phyloP scores from a whole-genome alignment of 73 alveolate species.

The Blepharisma stoltei region DNA sequence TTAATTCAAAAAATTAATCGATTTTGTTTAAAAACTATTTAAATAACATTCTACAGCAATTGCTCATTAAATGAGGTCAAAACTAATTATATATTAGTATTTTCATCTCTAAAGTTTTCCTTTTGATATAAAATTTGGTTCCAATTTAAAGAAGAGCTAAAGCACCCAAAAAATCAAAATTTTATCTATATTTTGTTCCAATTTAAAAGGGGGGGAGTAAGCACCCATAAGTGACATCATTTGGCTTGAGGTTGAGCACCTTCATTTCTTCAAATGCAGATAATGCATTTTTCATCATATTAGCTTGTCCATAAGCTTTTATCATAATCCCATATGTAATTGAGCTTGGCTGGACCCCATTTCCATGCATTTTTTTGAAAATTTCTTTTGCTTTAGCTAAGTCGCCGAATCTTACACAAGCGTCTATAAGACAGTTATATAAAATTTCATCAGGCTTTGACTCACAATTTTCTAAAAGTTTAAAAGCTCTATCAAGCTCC shows the following conservation, averaged over 20 bases:
- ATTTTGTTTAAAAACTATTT: too few species aligned
- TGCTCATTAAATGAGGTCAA: too few species aligned
- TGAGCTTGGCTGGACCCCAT: conserved; percentile 68
- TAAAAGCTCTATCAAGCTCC: conserved; percentile 72
- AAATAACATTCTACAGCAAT: too few species aligned
- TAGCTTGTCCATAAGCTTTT: conserved; percentile 89
- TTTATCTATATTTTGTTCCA: too few species aligned
- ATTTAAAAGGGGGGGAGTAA: too few species aligned
- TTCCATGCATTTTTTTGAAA: conserved; percentile 79
- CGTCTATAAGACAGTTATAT: conserved; percentile 89
- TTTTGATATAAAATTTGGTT: too few species aligned
- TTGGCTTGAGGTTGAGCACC: conserved; percentile 64
- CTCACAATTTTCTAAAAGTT: conserved; percentile 37
- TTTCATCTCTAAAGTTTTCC: too few species aligned
- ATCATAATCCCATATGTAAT: conserved; percentile 87
- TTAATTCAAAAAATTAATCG: too few species aligned
- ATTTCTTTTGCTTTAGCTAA: conserved; percentile 70
- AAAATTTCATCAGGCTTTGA: conserved; percentile 85
- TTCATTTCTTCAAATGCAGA: conserved; percentile 69
- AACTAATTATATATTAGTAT: too few species aligned
- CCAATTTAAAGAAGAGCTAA: too few species aligned
- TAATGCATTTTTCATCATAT: conserved; percentile 77
- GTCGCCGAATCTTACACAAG: conserved; percentile 78
- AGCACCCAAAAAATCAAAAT: too few species aligned
- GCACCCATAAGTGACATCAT: conserved; percentile 88